phyloP scores from a whole-genome alignment of 805 yeast species.

The Ascoidea asiatica region DNA sequence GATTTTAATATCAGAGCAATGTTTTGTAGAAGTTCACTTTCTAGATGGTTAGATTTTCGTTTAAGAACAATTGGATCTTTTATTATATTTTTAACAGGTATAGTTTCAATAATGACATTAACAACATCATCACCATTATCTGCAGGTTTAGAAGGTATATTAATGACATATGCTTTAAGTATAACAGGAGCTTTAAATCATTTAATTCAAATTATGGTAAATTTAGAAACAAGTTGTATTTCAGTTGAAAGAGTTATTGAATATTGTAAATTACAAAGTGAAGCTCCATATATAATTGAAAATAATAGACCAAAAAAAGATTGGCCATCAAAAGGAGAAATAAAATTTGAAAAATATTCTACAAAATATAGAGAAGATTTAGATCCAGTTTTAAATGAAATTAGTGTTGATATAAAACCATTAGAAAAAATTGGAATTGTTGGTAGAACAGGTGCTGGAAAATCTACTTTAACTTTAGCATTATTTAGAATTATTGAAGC shows the following conservation, averaged over 20 bases:
- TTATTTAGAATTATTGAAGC: constrained; percentile 51
- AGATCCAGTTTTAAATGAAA: constrained; percentile 42
- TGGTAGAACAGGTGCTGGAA: constrained; percentile 73
- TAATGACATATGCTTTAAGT: constrained; percentile 50
- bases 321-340: constrained; percentile 45
- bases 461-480: constrained; percentile 47
- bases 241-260: constrained; percentile 58
- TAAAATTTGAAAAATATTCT: constrained; percentile 37
- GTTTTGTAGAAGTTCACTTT: constrained; percentile 18
- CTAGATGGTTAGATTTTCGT: constrained; percentile 55
- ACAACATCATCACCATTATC: constrained; percentile 28
- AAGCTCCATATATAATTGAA: constrained; percentile 32
- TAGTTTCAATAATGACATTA: constrained; percentile 34
- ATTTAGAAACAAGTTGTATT: constrained; percentile 49
- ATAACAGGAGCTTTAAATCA: constrained; percentile 39
- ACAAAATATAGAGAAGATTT: constrained; percentile 45
- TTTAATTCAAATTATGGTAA: constrained; percentile 48
- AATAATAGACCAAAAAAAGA: constrained; percentile 27
- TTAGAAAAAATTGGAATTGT: constrained; percentile 60
- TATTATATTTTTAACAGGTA: constrained; percentile 25
- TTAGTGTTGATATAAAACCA: constrained; percentile 32
- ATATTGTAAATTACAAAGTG: constrained; percentile 34
- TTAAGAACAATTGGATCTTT: constrained; percentile 47
- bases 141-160: constrained; percentile 50
- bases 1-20: constrained; percentile 33